Evolutionary conservation across 2,329 filamentous ascomycete genomes (phyloP), one percentile per base, ranked within the genome.

Genomic region (Cadophora gregata): DNA sequence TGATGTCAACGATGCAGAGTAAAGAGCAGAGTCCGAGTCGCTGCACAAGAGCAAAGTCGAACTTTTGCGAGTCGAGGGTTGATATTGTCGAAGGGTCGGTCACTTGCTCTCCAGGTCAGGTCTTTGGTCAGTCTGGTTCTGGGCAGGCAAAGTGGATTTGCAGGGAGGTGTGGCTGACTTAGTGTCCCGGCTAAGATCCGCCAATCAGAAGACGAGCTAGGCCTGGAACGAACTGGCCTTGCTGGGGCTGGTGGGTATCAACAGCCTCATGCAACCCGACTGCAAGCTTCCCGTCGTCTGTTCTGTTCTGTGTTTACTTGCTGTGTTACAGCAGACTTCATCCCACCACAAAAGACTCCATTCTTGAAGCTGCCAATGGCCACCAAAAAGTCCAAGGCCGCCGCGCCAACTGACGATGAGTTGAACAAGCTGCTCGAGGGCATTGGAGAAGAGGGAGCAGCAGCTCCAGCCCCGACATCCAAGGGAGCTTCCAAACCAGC

Each of bases 361-460:
- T 14, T 27, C 53, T 25, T 24, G 33, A 38, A 63, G 53, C 36
- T 58, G 42, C 80, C 66, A 73, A 90, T 90, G 87, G 81, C 88
- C 33, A 83, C 85, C 72, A 89, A 86, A 77, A 86, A 86, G 77
- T 79, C 83, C 67, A 89, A 88, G 78, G 79, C 84, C 33, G 79
- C 84, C 33, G 68, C 68, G 21, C 79, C 84, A 42, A 82, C 85
- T 69, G 85, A 88, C 76, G 86, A 89, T 76, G 87, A 89, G 75
- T 79, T 91, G 73, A 86, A 87, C 74, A 86, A 90, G 71, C 85
- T 91, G 73, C 88, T 91, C 76, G 85, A 87, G 69, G 86, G 84
- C 68, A 85, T 91, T 74, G 83, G 82, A 70, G 81, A 85, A 72
- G 84, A 87, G 62, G 70, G 75, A 68, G 65, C 81, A 68, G 77